Evolutionary conservation across 768 basidiomycete genomes (phyloP).

Genomic region (Sporobolomyces pararoseus): DNA sequence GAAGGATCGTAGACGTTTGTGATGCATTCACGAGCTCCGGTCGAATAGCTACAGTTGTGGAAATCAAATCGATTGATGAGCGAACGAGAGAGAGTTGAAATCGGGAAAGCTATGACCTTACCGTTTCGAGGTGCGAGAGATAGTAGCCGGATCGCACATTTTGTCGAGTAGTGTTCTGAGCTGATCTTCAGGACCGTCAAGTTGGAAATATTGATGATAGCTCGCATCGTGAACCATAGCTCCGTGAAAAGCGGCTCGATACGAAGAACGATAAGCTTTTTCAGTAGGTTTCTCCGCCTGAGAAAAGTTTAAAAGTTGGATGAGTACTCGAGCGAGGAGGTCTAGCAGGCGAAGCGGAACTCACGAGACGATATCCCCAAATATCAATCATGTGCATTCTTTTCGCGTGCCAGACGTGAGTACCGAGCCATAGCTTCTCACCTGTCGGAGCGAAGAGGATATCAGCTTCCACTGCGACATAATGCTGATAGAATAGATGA

Average conservation of each 20-base stretch:
- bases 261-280: conserved; percentile 85
- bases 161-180: conserved; percentile 19
- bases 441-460: conserved; percentile 52
- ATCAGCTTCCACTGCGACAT: too few species aligned
- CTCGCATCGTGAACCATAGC: conserved; percentile 87
- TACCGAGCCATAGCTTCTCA: conserved; percentile 88
- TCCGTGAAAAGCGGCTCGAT: conserved; percentile 78
- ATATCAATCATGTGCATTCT: conserved; percentile 88
- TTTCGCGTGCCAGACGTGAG: conserved; percentile 96
- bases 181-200: conserved; percentile 16
- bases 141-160: conserved; percentile 25
- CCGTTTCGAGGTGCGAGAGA: conserved; percentile 25
- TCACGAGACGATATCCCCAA: conserved; percentile 85
- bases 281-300: conserved; percentile 83
- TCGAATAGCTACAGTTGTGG: conserved; percentile 56
- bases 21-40: conserved; percentile 65
- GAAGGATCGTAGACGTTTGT: conserved; percentile 62
- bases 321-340: background rate
- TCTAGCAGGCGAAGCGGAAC: conserved; percentile 35
- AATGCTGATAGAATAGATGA: background rate
- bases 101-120: background rate
- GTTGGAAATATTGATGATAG: conserved; percentile 57
- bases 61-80: background rate
- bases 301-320: background rate
- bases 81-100: background rate